Percentiles rank a stretch among this genome's conserved stretches.
phyloP scores from a whole-genome alignment of 768 basidiomycete genomes.

The Mycena amicta region DNA sequence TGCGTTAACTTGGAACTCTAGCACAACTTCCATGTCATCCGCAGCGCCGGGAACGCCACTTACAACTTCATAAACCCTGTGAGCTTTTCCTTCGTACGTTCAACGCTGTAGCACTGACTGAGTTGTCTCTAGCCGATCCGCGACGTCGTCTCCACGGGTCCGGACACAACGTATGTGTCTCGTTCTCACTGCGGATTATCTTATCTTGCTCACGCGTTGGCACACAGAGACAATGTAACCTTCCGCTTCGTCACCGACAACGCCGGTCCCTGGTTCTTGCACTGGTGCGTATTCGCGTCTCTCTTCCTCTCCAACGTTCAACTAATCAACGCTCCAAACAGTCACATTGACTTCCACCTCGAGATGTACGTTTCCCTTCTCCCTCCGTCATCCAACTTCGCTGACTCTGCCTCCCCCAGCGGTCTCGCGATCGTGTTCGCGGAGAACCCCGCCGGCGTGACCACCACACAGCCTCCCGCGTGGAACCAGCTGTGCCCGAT shows the following conservation, averaged over 20 bases:
- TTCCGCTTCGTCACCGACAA: conserved; percentile 22
- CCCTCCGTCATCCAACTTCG: background rate
- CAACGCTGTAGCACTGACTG: background rate
- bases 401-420: background rate
- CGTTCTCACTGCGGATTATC: background rate
- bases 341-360: conserved; percentile 16
- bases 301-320: too few relatives aligned
- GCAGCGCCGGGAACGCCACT: conserved; percentile 27
- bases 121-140: conserved; percentile 2
- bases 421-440: background rate
- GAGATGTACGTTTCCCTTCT: conserved; percentile 3
- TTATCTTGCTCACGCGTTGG: background rate
- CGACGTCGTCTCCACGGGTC: conserved; percentile 18
- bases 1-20: background rate
- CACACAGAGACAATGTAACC: conserved; percentile 13
- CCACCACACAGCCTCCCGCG: background rate
- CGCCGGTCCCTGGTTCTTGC: conserved; percentile 19
- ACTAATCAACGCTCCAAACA: background rate
- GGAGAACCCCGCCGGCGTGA: background rate
- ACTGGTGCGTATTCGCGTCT: conserved; percentile 1
- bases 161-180: background rate
- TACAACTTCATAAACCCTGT: conserved; percentile 46
- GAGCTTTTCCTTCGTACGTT: background rate
- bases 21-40: conserved; percentile 35
- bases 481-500: background rate